A percentile compares a stretch with the other conserved stretches of the same genome.
Evolutionary conservation across 2,329 filamentous ascomycete species (phyloP).

Genomic region (Fusarium palustre): DNA sequence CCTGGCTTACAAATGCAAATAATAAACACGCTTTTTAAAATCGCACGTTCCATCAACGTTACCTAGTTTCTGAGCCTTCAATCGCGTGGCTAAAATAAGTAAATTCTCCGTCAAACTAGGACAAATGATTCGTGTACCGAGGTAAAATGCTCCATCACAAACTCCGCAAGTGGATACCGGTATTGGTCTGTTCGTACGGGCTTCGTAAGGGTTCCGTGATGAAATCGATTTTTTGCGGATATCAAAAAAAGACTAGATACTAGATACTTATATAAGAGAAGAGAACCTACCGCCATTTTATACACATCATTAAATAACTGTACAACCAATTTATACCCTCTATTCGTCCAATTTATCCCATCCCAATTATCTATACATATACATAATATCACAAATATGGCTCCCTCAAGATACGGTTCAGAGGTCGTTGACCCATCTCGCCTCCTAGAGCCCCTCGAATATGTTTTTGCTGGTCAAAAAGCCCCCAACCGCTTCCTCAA

Average conservation of each 20-base stretch:
- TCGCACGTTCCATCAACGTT: slow-evolving; percentile 8
- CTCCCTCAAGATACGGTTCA: slow-evolving; percentile 18
- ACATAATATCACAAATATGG: slow-evolving; percentile 14
- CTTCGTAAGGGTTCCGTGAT: not conserved
- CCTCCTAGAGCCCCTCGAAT: slow-evolving; percentile 26
- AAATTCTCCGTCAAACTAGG: not conserved
- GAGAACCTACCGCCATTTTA: not conserved
- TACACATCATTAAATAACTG: not conserved
- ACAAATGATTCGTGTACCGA: slow-evolving; percentile 18
- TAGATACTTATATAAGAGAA: too few species aligned
- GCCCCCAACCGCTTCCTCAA: slow-evolving; percentile 35
- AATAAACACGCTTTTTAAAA: not conserved
- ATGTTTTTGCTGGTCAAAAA: slow-evolving; percentile 25
- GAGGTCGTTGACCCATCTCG: slow-evolving; percentile 29
- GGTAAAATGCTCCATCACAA: slow-evolving; percentile 1
- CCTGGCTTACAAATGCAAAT: slow-evolving; percentile 18
- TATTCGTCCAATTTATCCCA: not conserved
- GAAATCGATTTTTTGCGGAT: not conserved
- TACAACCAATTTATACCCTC: not conserved
- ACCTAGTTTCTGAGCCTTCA: not conserved
- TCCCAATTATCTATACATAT: not conserved
- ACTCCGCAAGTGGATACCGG: slow-evolving; percentile 2
- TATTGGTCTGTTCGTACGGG: slow-evolving; percentile 1
- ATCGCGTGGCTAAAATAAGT: slow-evolving; percentile 10
- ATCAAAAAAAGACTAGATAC: not conserved